Evolutionary conservation across 78 protist species (phyloP).

Genomic region (Emiliania huxleyi): DNA sequence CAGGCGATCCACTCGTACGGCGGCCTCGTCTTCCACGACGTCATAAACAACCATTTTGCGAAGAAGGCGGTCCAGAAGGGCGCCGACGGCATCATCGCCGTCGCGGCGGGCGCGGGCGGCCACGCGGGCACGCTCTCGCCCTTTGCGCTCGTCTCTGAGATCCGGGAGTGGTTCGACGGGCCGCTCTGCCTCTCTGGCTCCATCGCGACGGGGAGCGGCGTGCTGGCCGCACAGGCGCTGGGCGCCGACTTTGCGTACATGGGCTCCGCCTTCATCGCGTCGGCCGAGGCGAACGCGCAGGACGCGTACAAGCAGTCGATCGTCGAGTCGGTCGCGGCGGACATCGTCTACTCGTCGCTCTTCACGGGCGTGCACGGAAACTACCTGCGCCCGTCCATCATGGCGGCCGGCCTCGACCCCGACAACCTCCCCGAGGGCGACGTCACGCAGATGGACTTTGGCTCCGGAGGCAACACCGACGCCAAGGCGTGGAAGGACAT

Average conservation of each 20-base stretch:
- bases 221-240: background rate
- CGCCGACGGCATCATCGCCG: background rate
- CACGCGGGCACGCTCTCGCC: slow-evolving; percentile 21
- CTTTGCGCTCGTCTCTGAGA: background rate
- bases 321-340: background rate
- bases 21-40: background rate
- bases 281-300: background rate
- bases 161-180: background rate
- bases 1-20: slow-evolving; percentile 4
- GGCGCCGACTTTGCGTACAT: slow-evolving; percentile 7
- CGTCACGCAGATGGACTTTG: background rate
- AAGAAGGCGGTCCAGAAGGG: background rate
- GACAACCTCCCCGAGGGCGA: background rate
- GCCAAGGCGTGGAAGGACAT: slow-evolving; percentile 26
- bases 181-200: background rate
- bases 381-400: background rate
- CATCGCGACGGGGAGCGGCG: background rate
- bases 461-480: background rate
- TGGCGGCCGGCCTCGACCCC: background rate
- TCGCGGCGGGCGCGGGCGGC: background rate
- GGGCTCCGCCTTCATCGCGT: background rate
- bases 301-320: background rate
- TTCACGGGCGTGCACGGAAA: slow-evolving; percentile 18
- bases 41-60: background rate
- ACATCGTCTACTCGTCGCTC: background rate